Base-by-base conservation (phyloP, 805 yeast species). In the Metschnikowia lochheadii region DNA sequence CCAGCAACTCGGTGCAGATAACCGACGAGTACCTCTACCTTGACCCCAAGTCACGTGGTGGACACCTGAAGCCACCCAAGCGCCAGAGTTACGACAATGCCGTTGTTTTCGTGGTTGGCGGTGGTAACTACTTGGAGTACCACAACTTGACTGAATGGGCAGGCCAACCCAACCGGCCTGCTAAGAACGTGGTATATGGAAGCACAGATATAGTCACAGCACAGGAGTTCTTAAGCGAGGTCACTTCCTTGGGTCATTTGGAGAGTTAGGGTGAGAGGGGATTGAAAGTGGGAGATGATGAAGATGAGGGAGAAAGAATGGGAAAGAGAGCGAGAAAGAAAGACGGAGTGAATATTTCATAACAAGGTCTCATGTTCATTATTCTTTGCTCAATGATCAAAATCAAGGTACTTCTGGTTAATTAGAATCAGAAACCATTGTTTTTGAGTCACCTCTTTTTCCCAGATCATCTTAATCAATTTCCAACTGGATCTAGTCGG, bases 111-210 rank as follows among this genome's bases (percentile, higher is more conserved):
- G 89, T 91, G 47, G 91, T 94, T 49, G 99, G 99, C 23, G 99
- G 99, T 34, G 98, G 98, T 44, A 91, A 89, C 67, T 94, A 90
- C 65, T 72, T 88, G 55, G 99, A 94, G 70, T 94, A 92, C 65
- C 95, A 91, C 52, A 92, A 92, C 63, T 78, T 94, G 62, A 96
- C 89, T 67, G 96, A 91, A 66, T 91, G 96, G 95, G 81, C 82
- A 0, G 65, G 68, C 14, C 63, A 57, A 42, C 72, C 75, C 38
- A 68, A 63, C 46, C 66, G 62, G 50, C 52, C 60, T 5, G 53
- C 63, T 7, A 85, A 81, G 63, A 73, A 74, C 34, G 87, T 94
- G 32, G 80, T 87, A 20, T 92, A 94, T 66, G 99, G 99, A 26
- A 83, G 95, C 60, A 89, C 96, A 1, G 83, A 81, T 55, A 80